phyloP scores from a whole-genome alignment of 257 asterid species.

The Solanum clarkiae region DNA sequence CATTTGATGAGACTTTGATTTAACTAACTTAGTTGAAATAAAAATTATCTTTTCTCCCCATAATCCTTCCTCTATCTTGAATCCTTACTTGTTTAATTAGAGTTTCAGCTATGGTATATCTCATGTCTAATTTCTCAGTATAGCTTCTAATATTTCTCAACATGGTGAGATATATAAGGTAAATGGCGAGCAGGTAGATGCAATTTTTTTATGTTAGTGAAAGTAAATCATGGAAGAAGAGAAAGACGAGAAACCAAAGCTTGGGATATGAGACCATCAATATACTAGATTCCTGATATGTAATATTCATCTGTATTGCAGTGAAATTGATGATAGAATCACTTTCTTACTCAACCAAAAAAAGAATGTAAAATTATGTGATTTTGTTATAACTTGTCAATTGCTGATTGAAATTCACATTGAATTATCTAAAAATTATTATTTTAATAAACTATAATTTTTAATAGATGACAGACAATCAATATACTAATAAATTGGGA shows the following conservation, averaged over 20 bases:
- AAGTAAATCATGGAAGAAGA: constrained; percentile 9
- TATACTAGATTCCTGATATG: constrained; percentile 71
- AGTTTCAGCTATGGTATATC: too few species aligned
- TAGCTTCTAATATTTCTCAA: constrained; percentile 4
- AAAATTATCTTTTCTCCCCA: too few species aligned
- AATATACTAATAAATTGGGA: too few species aligned
- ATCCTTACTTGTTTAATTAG: too few species aligned
- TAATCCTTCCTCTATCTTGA: too few species aligned
- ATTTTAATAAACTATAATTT: not conserved
- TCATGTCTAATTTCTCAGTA: too few species aligned
- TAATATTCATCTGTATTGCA: not conserved
- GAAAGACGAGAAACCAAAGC: constrained; percentile 23
- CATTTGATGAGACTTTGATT: not conserved
- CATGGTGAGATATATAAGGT: constrained; percentile 90
- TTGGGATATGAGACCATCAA: constrained; percentile 33
- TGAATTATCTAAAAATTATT: not conserved
- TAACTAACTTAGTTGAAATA: too few species aligned
- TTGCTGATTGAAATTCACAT: not conserved
- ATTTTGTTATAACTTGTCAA: not conserved
- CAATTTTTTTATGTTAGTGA: constrained; percentile 41
- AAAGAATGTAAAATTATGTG: not conserved
- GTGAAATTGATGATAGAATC: not conserved
- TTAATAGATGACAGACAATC: not conserved
- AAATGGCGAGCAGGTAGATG: constrained; percentile 65
- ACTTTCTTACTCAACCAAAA: not conserved